phyloP scores from a whole-genome alignment of 2,329 filamentous ascomycete genomes.

The Anisogramma anomala region DNA sequence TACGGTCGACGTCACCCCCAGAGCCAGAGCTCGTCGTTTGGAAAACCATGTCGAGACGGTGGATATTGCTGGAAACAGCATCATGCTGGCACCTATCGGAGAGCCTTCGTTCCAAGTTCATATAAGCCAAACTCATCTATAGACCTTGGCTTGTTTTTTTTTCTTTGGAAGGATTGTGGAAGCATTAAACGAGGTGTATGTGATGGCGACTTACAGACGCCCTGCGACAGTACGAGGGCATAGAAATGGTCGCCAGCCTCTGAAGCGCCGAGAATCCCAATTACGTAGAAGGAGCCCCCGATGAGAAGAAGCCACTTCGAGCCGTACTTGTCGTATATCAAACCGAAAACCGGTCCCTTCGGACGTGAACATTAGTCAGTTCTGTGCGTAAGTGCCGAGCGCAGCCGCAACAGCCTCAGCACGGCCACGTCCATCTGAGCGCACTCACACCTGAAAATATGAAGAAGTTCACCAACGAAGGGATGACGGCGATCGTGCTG shows the following conservation, averaged over 20 bases:
- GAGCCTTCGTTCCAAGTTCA: neutral
- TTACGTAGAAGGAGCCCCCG: slow-evolving; percentile 37
- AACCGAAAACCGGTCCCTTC: slow-evolving; percentile 43
- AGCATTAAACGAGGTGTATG: neutral
- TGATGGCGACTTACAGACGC: slow-evolving; percentile 10
- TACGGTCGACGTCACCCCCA: slow-evolving; percentile 14
- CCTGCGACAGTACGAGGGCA: slow-evolving; percentile 16
- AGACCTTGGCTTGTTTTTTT: too few species aligned
- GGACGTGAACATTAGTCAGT: neutral
- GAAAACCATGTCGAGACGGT: slow-evolving; percentile 16
- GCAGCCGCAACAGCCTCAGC: neutral
- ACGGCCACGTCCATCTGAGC: neutral
- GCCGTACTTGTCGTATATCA: slow-evolving; percentile 45
- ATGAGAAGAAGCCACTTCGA: slow-evolving; percentile 35
- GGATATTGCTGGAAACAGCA: slow-evolving; percentile 10
- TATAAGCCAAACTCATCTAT: too few species aligned
- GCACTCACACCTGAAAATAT: slow-evolving; percentile 9
- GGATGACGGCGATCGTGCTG: slow-evolving; percentile 39
- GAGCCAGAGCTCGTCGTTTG: slow-evolving; percentile 18
- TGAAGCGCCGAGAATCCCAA: slow-evolving; percentile 43
- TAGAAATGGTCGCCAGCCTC: slow-evolving; percentile 20
- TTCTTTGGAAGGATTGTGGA: neutral
- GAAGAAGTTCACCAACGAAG: slow-evolving; percentile 32
- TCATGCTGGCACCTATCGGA: slow-evolving; percentile 13
- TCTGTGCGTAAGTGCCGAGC: neutral